phyloP scores from a whole-genome alignment of 1,284 basidiomycete genomes.

The Apiotrichum laibachii region DNA sequence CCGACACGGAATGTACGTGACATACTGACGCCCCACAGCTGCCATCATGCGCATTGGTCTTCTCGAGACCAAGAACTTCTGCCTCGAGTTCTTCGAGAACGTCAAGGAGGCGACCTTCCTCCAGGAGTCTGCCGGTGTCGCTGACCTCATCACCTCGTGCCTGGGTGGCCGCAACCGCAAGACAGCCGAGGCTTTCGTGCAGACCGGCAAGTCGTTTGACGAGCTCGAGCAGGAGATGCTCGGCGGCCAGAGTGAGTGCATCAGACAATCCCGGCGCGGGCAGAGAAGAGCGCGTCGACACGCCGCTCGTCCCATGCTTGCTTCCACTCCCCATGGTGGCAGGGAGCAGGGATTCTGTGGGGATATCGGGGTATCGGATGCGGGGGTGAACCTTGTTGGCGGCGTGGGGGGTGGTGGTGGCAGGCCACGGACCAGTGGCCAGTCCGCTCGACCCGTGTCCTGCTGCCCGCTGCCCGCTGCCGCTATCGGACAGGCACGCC shows the following conservation, averaged over 20 bases:
- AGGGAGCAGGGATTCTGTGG: background rate
- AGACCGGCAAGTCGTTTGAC: slow-evolving; percentile 54
- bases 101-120: slow-evolving; percentile 58
- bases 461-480: no score
- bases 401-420: background rate
- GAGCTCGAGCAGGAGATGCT: slow-evolving; percentile 58
- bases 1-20: background rate
- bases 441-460: background rate
- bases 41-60: slow-evolving; percentile 60
- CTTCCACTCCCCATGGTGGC: background rate
- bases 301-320: background rate
- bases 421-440: background rate
- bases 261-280: no score
- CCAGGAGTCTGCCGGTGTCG: slow-evolving; percentile 57
- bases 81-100: slow-evolving; percentile 57
- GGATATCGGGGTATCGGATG: slow-evolving; percentile 3
- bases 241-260: slow-evolving; percentile 56
- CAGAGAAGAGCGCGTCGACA: no score
- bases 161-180: slow-evolving; percentile 59
- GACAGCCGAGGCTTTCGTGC: slow-evolving; percentile 55
- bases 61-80: slow-evolving; percentile 55
- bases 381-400: slow-evolving; percentile 1
- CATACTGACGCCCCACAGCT: slow-evolving; percentile 33
- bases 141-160: slow-evolving; percentile 60
- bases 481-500: background rate